phyloP scores from a whole-genome alignment of 164 flowering plant genomes.

The Berberis vulgaris region DNA sequence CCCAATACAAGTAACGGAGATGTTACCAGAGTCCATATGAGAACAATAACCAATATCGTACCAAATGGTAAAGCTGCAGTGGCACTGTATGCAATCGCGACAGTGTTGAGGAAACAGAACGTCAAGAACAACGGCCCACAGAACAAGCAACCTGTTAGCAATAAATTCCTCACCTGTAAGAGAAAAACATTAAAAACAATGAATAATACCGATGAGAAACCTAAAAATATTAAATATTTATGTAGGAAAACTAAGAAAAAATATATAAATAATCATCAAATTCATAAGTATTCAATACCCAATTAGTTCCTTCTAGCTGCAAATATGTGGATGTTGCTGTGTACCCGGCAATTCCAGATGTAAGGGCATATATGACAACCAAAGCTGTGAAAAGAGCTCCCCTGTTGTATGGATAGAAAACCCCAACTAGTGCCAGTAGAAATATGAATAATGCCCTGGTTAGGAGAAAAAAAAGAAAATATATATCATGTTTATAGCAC shows the following conservation, averaged over 20 bases:
- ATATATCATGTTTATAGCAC: not conserved
- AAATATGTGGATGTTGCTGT: constrained; percentile 28
- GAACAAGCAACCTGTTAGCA: constrained; percentile 28
- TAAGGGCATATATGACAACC: constrained; percentile 27
- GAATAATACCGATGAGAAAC: no score
- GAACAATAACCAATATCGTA: constrained; percentile 24
- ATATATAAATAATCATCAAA: no score
- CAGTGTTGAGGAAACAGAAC: constrained; percentile 26
- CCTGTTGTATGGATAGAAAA: constrained; percentile 31
- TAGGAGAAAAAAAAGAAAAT: not conserved
- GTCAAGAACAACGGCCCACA: constrained; percentile 25
- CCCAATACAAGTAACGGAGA: constrained; percentile 26
- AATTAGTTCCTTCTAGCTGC: constrained; percentile 35
- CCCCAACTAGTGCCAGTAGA: constrained; percentile 26
- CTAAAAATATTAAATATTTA: no score
- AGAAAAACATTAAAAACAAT: not conserved
- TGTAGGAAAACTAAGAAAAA: no score
- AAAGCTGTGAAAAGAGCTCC: constrained; percentile 29
- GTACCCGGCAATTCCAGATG: constrained; percentile 31
- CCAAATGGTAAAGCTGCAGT: constrained; percentile 31
- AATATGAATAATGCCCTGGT: constrained; percentile 26
- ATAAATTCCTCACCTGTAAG: constrained; percentile 23
- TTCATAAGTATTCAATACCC: constrained; percentile 13
- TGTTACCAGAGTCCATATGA: constrained; percentile 25
- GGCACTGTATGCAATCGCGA: constrained; percentile 22